Percentiles rank a stretch among this genome's conserved stretches.
These are phyloP conservation scores for Parietichytrium sp. DNA, from an alignment of 108 stramenopile genomes.

Conservation along the genomic window DNA sequence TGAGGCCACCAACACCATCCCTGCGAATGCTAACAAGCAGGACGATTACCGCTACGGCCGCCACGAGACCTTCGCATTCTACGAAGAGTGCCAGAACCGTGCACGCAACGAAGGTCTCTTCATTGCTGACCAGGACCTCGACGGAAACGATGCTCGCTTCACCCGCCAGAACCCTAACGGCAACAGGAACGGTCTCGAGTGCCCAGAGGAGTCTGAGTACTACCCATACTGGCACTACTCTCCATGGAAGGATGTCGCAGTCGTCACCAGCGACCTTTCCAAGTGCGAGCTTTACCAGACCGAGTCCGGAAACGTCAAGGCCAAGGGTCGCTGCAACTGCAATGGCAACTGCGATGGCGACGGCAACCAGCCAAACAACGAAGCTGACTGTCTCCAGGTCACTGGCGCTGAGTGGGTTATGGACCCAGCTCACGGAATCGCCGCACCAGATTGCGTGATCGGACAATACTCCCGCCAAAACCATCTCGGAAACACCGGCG, in stretches of 20 bases:
- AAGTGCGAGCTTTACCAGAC: background rate
- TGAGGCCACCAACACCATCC: conserved; percentile 43
- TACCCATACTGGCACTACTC: conserved; percentile 53
- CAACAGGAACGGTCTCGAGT: conserved; percentile 52
- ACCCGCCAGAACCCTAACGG: conserved; percentile 58
- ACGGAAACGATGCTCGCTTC: conserved; percentile 42
- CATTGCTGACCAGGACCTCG: conserved; percentile 51
- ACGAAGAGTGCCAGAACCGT: conserved; percentile 42
- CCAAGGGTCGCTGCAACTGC: background rate
- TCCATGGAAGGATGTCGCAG: conserved; percentile 57
- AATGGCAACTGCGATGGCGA: conserved; percentile 42
- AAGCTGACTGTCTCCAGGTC: background rate
- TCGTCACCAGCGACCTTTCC: no score
- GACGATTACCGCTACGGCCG: conserved; percentile 50
- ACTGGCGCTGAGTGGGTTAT: conserved; percentile 16
- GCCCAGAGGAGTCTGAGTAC: conserved; percentile 58
- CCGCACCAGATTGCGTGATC: conserved; percentile 40
- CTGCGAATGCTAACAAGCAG: no score
- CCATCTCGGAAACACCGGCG: conserved; percentile 52
- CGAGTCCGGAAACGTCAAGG: conserved; percentile 14
- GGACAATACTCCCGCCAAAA: conserved; percentile 49
- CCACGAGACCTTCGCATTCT: conserved; percentile 49
- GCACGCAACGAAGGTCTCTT: conserved; percentile 53
- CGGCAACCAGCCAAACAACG: conserved; percentile 41
- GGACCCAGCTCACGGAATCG: background rate